A percentile compares a stretch with the other conserved stretches of the same genome.
These are phyloP conservation scores for Drosera spatulata DNA, from an alignment of 179 eudicot species.

Conservation along the genomic window DNA sequence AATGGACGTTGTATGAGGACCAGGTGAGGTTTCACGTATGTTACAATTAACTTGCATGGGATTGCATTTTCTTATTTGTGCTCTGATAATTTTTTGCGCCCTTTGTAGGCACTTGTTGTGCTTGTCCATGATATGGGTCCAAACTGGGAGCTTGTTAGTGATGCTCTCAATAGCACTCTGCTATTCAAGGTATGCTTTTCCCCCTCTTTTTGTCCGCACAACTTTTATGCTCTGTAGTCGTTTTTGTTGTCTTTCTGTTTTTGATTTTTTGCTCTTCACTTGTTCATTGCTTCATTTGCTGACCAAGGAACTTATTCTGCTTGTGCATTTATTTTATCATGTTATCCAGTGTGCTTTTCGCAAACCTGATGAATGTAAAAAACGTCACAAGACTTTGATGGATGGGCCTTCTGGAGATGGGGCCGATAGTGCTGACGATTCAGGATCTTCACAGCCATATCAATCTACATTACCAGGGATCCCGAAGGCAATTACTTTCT, in stretches of 20 bases:
- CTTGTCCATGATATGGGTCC: constrained; percentile 99
- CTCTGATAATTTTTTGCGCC: not conserved
- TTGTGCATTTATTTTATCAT: constrained; percentile 5
- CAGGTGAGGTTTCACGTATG: constrained; percentile 39
- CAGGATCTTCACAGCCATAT: constrained; percentile 92
- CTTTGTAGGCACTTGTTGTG: constrained; percentile 83
- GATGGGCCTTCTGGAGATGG: constrained; percentile 75
- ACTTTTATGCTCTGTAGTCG: not conserved
- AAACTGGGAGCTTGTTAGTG: constrained; percentile 94
- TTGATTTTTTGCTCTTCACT: not conserved
- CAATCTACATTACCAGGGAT: constrained; percentile 96
- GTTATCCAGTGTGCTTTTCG: constrained; percentile 65
- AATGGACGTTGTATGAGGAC: constrained; percentile 88
- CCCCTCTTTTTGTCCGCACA: not conserved
- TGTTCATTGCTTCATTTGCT: constrained; percentile 1
- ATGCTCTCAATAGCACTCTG: constrained; percentile 78
- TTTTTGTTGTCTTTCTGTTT: not conserved
- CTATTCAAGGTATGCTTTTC: constrained; percentile 65
- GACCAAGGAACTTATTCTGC: constrained; percentile 5
- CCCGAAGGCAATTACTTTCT: constrained; percentile 82
- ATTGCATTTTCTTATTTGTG: not conserved
- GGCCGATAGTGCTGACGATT: constrained; percentile 94
- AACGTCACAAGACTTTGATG: constrained; percentile 64
- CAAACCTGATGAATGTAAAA: constrained; percentile 86
- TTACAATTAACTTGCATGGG: not conserved